Conservation (phyloP, 768 basidiomycete genomes). For the Mycena latifolia region DNA sequence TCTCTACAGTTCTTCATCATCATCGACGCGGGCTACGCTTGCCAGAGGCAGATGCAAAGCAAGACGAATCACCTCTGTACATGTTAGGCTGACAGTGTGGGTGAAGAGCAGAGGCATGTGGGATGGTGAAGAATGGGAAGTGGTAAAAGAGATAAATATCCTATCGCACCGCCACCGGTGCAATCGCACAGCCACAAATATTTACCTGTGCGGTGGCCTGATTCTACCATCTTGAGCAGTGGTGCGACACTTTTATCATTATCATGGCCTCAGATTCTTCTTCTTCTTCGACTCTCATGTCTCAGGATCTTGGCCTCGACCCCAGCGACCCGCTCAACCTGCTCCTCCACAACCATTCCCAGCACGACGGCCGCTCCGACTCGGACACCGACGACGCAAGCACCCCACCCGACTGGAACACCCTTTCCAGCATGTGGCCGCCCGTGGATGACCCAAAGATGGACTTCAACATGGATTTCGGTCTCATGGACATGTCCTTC, state of each 20-base stretch:
- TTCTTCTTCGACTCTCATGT: conserved; percentile 20
- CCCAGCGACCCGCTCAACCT: conserved; percentile 71
- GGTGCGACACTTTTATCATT: not conserved
- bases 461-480: conserved; percentile 54
- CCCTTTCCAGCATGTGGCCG: conserved; percentile 64
- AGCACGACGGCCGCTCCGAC: conserved; percentile 48
- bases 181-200: conserved; percentile 3
- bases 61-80: not conserved
- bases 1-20: no score
- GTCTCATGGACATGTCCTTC: conserved; percentile 75
- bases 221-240: conserved; percentile 6
- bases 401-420: conserved; percentile 65
- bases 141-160: no score
- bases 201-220: no score
- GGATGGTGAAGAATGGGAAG: not conserved
- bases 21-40: no score
- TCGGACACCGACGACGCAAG: conserved; percentile 39
- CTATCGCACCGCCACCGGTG: no score
- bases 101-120: not conserved
- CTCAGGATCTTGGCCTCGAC: conserved; percentile 49
- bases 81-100: not conserved
- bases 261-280: not conserved
- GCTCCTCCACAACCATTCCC: conserved; percentile 61
- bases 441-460: conserved; percentile 43
- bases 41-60: not conserved